Evolutionary conservation across 495 filamentous ascomycete species (phyloP), one percentile per base, ranked within the genome.

Genomic region (Neurospora sp.): DNA sequence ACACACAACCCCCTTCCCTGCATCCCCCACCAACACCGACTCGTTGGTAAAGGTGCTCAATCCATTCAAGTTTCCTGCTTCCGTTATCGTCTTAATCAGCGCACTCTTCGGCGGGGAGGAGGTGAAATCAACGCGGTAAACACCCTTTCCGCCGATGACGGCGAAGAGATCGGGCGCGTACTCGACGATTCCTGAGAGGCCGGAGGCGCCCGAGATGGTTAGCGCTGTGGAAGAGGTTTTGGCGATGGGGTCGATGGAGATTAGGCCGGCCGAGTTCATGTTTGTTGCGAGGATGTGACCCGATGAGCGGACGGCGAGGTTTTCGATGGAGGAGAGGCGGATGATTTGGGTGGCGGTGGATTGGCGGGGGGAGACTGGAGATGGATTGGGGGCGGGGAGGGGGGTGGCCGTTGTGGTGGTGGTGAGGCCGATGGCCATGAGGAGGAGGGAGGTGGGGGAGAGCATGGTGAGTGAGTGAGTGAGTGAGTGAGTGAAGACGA

Each of bases 271-370:
- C 48, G 70, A 73, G 74, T 80, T 84, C 75, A 83, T 78, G 74
- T 81, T 78, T 20, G 83, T 84, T 10, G 82, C 77, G 3, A 87
- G 81, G 73, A 87, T 76, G 40, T 81, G 79, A 37, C 84, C 83
- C 70, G 84, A 83, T 40, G 83, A 72, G 14, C 84, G 84, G 31
- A 85, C 79, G 31, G 85, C 84, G 11, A 86, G 75, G 71, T 87
- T 87, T 59, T 86, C 85, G 59, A 83, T 59, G 71, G 80, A 85
- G 40, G 76, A 78, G 68, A 81, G 74, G 11, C 73, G 72, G 48
- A 81, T 78, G 22, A 82, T 78, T 66, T 82, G 81, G 0, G 75
- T 72, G 0, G 78, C 79, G 18, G 80, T 70, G 22, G 74, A 68
- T 70, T 78, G 78, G 40, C 81, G 80, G n/a, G 46, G 1, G 3